Evolutionary conservation across 805 yeast species (phyloP), one percentile per base, ranked within the genome.

Genomic region (Zygotorulaspora danielsina): DNA sequence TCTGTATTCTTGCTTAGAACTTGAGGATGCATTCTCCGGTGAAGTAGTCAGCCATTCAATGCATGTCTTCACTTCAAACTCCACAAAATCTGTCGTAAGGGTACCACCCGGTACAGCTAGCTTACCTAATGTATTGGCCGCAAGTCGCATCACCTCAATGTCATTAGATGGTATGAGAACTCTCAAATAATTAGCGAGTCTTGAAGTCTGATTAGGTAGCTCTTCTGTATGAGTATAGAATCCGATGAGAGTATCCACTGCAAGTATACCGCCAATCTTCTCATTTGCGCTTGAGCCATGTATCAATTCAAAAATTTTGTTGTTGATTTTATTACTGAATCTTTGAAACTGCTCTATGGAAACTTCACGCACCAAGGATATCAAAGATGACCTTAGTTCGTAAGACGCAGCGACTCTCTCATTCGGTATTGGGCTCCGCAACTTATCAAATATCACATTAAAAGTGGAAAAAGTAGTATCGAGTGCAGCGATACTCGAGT

Each of bases 51-150:
- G 72, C 90, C 96, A 83, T 61, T 93, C 98, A 36, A 90, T 71
- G 27, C 96, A 86, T 34, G 84, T 73, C 55, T 83, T 85, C 6
- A 93, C 93, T 60, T 90, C 96, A 52, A 78, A 84, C 46, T 90
- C 97, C 19, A 93, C 96, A 59, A 90, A 83, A 36, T 88, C 96
- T 1, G 94, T 88, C 0, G 96, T 86, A 38, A 88, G 64, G 1
- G 94, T 79, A 1, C 95, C 93, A 19, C 95, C 95, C 0, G 95
- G 90, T 5, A 80, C 77, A 0, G 97, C 95, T 49, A 90, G 69
- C 54, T 82, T 83, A 9, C 97, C 98, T 47, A 93, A 69, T 0
- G 96, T 86, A 38, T 73, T 73, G 0, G 96, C 88, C 2, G 97
- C 96, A 22, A 80, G 74, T 44, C 78, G 77, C 89, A 90, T 86